Conservation (phyloP, 805 yeast species). For the Spathaspora hagerdaliae region DNA sequence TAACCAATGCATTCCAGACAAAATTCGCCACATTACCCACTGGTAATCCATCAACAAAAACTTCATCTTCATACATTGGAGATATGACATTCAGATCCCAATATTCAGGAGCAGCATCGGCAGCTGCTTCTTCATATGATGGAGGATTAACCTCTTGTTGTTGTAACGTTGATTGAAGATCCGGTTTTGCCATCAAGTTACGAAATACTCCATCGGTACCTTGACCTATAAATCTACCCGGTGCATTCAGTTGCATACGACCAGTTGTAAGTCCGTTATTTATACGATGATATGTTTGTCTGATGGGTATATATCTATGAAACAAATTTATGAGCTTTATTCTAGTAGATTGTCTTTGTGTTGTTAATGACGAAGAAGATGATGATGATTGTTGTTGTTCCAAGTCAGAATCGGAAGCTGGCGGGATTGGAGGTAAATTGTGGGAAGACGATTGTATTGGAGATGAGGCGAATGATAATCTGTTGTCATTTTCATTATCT, state of each 20-base stretch:
- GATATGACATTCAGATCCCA: slow-evolving; percentile 89
- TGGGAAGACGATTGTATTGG: slow-evolving; percentile 21
- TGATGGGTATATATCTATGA: slow-evolving; percentile 32
- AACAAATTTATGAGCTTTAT: slow-evolving; percentile 22
- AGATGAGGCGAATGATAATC: background rate
- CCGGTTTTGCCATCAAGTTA: slow-evolving; percentile 88
- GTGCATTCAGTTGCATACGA: slow-evolving; percentile 37
- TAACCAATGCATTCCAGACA: slow-evolving; percentile 84
- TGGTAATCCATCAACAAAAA: slow-evolving; percentile 91
- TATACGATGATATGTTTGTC: slow-evolving; percentile 40
- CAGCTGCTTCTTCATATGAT: slow-evolving; percentile 90
- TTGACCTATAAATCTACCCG: slow-evolving; percentile 43
- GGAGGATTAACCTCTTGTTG: slow-evolving; percentile 64
- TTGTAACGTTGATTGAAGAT: slow-evolving; percentile 31
- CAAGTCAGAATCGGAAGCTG: slow-evolving; percentile 14
- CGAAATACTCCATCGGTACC: slow-evolving; percentile 88
- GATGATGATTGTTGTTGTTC: slow-evolving; percentile 25
- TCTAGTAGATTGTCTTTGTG: slow-evolving; percentile 14
- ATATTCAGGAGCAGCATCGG: slow-evolving; percentile 92
- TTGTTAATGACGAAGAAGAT: slow-evolving; percentile 12
- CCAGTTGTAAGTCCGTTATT: slow-evolving; percentile 40
- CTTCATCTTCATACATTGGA: slow-evolving; percentile 80
- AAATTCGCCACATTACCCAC: slow-evolving; percentile 89
- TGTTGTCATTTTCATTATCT: background rate
- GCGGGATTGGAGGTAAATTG: background rate